Evolutionary conservation across 305 asterid species (phyloP).

Genomic region (Plantago coronopus): DNA sequence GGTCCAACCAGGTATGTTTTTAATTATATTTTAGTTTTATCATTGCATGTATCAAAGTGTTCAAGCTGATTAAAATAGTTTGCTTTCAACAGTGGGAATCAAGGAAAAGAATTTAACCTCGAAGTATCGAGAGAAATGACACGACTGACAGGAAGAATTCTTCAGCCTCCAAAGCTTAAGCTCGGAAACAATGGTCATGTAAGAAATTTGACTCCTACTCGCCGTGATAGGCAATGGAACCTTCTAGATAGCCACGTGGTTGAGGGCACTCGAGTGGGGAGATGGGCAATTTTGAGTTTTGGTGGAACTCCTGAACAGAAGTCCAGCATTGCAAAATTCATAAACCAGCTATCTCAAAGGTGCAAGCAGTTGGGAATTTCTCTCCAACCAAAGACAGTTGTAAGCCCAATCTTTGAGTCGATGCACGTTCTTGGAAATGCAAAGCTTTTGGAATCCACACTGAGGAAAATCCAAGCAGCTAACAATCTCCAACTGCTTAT

Average conservation of each 20-base stretch:
- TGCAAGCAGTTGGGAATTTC: slow-evolving; percentile 78
- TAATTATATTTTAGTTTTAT: neutral
- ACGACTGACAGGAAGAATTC: slow-evolving; percentile 65
- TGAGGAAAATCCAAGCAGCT: slow-evolving; percentile 54
- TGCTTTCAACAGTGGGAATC: slow-evolving; percentile 54
- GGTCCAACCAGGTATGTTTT: slow-evolving; percentile 79
- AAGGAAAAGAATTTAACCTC: slow-evolving; percentile 64
- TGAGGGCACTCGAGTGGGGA: slow-evolving; percentile 66
- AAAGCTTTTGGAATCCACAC: slow-evolving; percentile 62
- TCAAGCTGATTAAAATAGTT: slow-evolving; percentile 4
- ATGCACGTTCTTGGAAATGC: slow-evolving; percentile 75
- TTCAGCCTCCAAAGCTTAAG: slow-evolving; percentile 88
- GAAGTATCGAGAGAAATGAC: slow-evolving; percentile 72
- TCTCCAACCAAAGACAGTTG: slow-evolving; percentile 47
- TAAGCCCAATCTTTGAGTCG: slow-evolving; percentile 67
- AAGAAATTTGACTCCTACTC: slow-evolving; percentile 66
- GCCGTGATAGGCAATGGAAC: slow-evolving; percentile 91
- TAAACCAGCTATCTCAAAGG: slow-evolving; percentile 62
- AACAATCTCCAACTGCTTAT: slow-evolving; percentile 74
- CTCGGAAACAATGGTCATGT: slow-evolving; percentile 78
- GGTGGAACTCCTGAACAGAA: slow-evolving; percentile 80
- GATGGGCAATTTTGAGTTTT: slow-evolving; percentile 82
- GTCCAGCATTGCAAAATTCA: slow-evolving; percentile 55
- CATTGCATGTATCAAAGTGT: neutral
- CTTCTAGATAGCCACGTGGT: slow-evolving; percentile 80